Evolutionary conservation across 2,329 filamentous ascomycete species (phyloP), one percentile per base, ranked within the genome.

Genomic region (Cercospora brassicicola): DNA sequence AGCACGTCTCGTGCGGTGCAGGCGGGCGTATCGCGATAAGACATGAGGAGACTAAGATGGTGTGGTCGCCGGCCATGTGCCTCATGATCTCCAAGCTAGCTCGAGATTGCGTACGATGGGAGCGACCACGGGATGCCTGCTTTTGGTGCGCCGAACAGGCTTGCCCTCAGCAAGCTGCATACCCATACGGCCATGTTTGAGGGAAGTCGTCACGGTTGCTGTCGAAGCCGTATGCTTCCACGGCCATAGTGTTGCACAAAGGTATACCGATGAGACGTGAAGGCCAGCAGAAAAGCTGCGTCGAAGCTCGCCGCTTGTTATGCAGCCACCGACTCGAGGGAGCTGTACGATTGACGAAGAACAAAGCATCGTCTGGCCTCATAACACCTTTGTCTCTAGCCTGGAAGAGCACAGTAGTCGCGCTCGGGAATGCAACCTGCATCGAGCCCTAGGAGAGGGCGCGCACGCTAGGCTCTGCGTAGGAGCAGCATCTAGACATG

Each of bases 1-100:
- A 33, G 53, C 26, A n/a, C 30, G 26, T 57, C 26, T 10, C 30
- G 53, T 33, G 30, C 53, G 23, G 53, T 18, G 53, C 20, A 57
- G 53, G 53, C 53, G 60, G 48, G 65, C 60, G 60, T 67, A 67
- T 67, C 56, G 45, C 66, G 66, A 67, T 62, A 65, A 67, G 66
- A 67, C 51, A 48, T 48, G 39, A 33, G 45, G 2, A 23, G 26
- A 31, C 31, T 31, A 30, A 59, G 26, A 13, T 20, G 61, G 42
- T 31, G 48, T 20, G 33, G 59, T 62, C 13, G 59, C 60, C 45
- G 60, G 59, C 33, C 53, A 60, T 42, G 62, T 59, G 62, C 61
- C 62, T 64, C 57, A 60, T 65, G 63, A 65, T 65, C 63, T 33
- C 55, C 56, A 42, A 42, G 30, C 62, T 64, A 55, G 63, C 63